Base-by-base conservation (phyloP, 768 basidiomycete genomes). In the Calocybe indica region DNA sequence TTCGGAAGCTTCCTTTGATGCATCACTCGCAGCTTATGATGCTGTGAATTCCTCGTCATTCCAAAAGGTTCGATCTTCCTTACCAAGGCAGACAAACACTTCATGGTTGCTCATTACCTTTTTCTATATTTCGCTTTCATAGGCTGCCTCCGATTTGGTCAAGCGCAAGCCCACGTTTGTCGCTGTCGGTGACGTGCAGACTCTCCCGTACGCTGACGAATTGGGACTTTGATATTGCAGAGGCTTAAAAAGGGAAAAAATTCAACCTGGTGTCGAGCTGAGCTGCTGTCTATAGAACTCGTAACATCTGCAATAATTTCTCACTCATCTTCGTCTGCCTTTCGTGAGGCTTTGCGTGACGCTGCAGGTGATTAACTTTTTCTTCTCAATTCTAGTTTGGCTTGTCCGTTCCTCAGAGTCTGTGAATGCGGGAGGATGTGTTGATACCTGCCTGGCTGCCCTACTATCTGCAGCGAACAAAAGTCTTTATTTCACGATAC, bases 81-180 rank as follows among this genome's bases (percentile, higher is more conserved):
- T 4, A 4, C 22, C 22, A 22, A 22, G 22, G 1, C 22, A 22
- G 22, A 4, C 22, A 22, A 22, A 22, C 2, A 13, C 7, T 37
- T 50, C 14, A 34, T 8, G 10, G 35, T 42, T 7, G 5, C 29
- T 46, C 8, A 47, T 46, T 6, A 49, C 9, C n/a, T 37, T 31
- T 28, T 9, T 7, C 10, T 40, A 36, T 39, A 45, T 11, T 36
- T 30, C 22, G 46, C 31, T 10, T 34, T 39, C 46, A 3, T 50
- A 90, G 89, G 78, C 82, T 43, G 76, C 82, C 39, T 71, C 83
- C 3, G 65, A 77, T 34, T 75, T 95, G 39, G 66, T 88, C 60
- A 78, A 82, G 62, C 65, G 73, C 55, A 88, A 91, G 69, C 89
- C 94, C 13, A 93, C 92, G 22, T 91, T 76, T 55, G 91, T 97